These are phyloP conservation scores for Aspergillus neotritici DNA, from an alignment of 2,329 filamentous ascomycete genomes.

Conservation along the genomic window DNA sequence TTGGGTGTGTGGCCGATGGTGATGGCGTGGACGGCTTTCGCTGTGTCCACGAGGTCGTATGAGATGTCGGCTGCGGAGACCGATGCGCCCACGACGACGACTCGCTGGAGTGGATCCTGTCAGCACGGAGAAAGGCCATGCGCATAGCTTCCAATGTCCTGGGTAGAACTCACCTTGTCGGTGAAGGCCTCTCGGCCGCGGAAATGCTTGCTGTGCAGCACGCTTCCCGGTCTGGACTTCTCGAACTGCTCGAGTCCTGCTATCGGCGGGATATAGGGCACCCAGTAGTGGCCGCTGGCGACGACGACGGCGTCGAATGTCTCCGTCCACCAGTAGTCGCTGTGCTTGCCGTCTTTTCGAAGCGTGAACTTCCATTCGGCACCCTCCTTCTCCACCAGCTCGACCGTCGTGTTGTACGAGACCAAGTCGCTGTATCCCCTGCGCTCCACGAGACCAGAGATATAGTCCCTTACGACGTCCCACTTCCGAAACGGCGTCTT, in stretches of 20 bases:
- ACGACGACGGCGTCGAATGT: conserved; percentile 57
- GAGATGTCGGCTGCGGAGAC: conserved; percentile 58
- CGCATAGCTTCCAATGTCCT: too few species aligned
- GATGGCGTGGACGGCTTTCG: conserved; percentile 45
- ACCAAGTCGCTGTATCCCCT: conserved; percentile 41
- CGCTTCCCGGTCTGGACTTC: conserved; percentile 18
- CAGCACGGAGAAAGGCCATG: too few species aligned
- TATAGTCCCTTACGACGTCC: conserved; percentile 48
- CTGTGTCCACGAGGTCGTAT: conserved; percentile 41
- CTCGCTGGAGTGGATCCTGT: conserved; percentile 31
- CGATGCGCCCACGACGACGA: conserved; percentile 53
- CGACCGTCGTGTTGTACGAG: conserved; percentile 50
- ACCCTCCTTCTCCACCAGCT: conserved; percentile 39
- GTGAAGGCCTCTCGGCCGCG: conserved; percentile 27
- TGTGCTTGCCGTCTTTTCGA: conserved; percentile 23
- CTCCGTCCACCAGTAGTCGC: conserved; percentile 56
- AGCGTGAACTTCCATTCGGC: conserved; percentile 49
- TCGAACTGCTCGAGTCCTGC: conserved; percentile 28
- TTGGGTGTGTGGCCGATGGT: conserved; percentile 40
- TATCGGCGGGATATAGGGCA: conserved; percentile 43
- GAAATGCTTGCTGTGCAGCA: conserved; percentile 31
- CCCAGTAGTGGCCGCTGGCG: conserved; percentile 53
- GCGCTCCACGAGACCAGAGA: conserved; percentile 42
- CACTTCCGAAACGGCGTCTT: conserved; percentile 52
- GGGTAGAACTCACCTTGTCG: conserved; percentile 7